Conservation (phyloP, 2,329 filamentous ascomycete species). For the Xylariaceae sp. region DNA sequence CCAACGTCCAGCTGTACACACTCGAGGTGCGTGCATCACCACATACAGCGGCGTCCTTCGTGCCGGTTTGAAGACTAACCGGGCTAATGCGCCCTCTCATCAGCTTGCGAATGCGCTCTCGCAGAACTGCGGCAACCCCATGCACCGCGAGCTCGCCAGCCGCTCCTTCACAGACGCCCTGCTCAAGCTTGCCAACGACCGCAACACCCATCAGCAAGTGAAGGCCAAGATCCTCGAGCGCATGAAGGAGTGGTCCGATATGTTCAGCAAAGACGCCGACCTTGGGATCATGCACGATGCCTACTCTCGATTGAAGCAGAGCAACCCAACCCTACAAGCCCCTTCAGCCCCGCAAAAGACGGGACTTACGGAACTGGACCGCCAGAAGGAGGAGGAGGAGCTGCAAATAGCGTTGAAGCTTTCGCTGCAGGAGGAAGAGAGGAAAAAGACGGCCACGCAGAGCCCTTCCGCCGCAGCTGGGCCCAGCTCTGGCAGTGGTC, state of each 20-base stretch:
- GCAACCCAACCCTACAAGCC: slow-evolving; percentile 83
- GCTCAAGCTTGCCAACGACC: slow-evolving; percentile 83
- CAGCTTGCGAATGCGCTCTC: slow-evolving; percentile 85
- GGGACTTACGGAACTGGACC: slow-evolving; percentile 81
- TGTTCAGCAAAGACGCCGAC: slow-evolving; percentile 86
- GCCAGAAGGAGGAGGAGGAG: slow-evolving; percentile 95
- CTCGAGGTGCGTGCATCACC: slow-evolving; percentile 60
- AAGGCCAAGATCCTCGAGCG: slow-evolving; percentile 95
- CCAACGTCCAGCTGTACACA: slow-evolving; percentile 93
- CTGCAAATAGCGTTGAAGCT: slow-evolving; percentile 92
- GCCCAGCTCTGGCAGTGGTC: slow-evolving; percentile 29
- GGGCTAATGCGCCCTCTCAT: slow-evolving; percentile 2
- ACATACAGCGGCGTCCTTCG: neutral
- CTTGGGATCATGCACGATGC: slow-evolving; percentile 97
- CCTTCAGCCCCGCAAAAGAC: slow-evolving; percentile 93
- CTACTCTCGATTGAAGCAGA: slow-evolving; percentile 77
- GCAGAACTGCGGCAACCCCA: slow-evolving; percentile 81
- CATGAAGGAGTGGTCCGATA: slow-evolving; percentile 94
- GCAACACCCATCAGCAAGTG: slow-evolving; percentile 93
- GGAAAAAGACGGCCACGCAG: slow-evolving; percentile 50
- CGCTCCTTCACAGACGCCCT: slow-evolving; percentile 93
- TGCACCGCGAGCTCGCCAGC: slow-evolving; percentile 86
- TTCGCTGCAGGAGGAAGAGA: slow-evolving; percentile 82
- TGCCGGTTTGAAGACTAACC: neutral
- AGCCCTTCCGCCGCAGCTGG: slow-evolving; percentile 30